phyloP scores from a whole-genome alignment of 1,284 basidiomycete genomes.

The Exobasidium rhododendri region DNA sequence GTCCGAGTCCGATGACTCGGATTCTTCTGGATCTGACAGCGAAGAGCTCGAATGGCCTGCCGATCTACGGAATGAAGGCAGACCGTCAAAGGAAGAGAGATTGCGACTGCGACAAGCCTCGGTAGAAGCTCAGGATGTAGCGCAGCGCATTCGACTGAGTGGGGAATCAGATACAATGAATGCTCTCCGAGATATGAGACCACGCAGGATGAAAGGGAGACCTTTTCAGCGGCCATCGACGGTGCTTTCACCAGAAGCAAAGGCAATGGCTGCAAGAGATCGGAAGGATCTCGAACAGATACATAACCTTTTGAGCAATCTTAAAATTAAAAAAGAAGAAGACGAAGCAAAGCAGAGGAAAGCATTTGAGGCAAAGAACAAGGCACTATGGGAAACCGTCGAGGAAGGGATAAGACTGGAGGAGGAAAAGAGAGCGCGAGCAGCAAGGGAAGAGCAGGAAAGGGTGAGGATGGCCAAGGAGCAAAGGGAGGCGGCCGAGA shows the following conservation, averaged over 20 bases:
- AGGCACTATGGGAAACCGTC: constrained; percentile 46
- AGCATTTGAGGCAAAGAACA: constrained; percentile 46
- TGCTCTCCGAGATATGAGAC: not conserved
- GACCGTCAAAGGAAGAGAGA: not conserved
- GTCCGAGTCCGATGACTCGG: not conserved
- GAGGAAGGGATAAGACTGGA: constrained; percentile 45
- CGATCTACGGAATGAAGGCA: not conserved
- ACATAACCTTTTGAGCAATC: constrained; percentile 28
- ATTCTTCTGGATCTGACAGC: constrained; percentile 18
- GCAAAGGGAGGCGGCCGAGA: constrained; percentile 42
- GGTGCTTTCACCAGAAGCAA: constrained; percentile 10
- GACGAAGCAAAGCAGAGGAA: constrained; percentile 34
- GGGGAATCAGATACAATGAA: constrained; percentile 10
- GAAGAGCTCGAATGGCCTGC: constrained; percentile 30
- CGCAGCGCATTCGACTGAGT: constrained; percentile 29
- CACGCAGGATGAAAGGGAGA: not conserved
- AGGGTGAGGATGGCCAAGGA: constrained; percentile 34
- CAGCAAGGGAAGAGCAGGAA: constrained; percentile 35
- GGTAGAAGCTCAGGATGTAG: not conserved
- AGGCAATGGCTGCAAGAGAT: constrained; percentile 14
- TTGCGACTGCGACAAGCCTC: not conserved
- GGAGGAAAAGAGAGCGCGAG: constrained; percentile 31
- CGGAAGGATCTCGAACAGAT: constrained; percentile 37
- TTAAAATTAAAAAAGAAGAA: constrained; percentile 35
- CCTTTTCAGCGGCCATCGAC: not conserved